These are phyloP conservation scores for Lachancea sp. DNA, from an alignment of 805 yeast genomes.

Conservation along the genomic window DNA sequence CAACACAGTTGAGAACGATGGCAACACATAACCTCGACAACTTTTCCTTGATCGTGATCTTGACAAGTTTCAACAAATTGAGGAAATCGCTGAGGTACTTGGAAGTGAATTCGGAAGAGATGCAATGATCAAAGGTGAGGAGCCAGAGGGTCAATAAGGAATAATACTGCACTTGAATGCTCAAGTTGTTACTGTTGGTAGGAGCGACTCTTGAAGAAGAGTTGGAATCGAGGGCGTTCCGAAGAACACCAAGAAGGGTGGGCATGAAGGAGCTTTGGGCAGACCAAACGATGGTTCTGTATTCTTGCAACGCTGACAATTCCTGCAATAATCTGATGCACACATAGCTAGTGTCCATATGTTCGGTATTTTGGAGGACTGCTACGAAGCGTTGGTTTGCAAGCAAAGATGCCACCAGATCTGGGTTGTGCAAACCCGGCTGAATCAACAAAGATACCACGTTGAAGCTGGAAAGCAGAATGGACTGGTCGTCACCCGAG, in stretches of 20 bases:
- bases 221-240: slow-evolving; percentile 30
- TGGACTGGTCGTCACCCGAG: slow-evolving; percentile 26
- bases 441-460: slow-evolving; percentile 29
- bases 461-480: slow-evolving; percentile 28
- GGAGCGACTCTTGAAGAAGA: slow-evolving; percentile 28
- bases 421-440: slow-evolving; percentile 15
- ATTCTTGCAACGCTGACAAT: slow-evolving; percentile 23
- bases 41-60: slow-evolving; percentile 86
- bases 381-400: slow-evolving; percentile 18
- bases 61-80: slow-evolving; percentile 47
- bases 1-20: slow-evolving; percentile 56
- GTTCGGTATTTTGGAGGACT: slow-evolving; percentile 22
- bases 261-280: slow-evolving; percentile 41
- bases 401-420: slow-evolving; percentile 18
- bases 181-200: slow-evolving; percentile 37
- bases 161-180: slow-evolving; percentile 79
- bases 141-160: slow-evolving; percentile 78
- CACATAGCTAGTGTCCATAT: slow-evolving; percentile 29
- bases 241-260: slow-evolving; percentile 42
- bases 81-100: slow-evolving; percentile 44
- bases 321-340: slow-evolving; percentile 31
- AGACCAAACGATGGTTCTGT: slow-evolving; percentile 24
- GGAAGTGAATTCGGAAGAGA: slow-evolving; percentile 49
- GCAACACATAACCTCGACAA: slow-evolving; percentile 80
- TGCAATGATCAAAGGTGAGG: slow-evolving; percentile 59